Evolutionary conservation across 768 basidiomycete genomes (phyloP), one percentile per base, ranked within the genome.

Genomic region (Pleurotus pulmonarius): DNA sequence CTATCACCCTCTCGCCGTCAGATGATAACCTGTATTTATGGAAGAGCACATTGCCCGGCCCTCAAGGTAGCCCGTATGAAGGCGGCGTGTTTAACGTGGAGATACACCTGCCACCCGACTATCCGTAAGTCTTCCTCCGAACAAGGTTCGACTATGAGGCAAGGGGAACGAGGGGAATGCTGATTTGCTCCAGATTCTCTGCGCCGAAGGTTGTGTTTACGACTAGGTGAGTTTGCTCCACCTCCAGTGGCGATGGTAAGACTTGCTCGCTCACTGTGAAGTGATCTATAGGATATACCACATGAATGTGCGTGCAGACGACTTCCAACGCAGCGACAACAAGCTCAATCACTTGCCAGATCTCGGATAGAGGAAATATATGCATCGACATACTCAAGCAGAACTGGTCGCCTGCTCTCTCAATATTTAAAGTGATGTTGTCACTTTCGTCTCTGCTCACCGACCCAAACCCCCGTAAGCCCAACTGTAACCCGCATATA

Each of bases 401-500:
- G 65, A 90, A 92, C 64, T 98, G 94, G 94, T 94, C 92, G 1
- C 94, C 94, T 5, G 94, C 94, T 2, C 72, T 98, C 18, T 95
- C 93, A 2, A 76, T 98, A 47, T 94, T 91, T 79, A 97, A 98
- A 75, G 90, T 96, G 65, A 87, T 98, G 71, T 83, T 98, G 16
- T 95, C 93, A 24, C 80, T 98, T 3, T 95, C 93, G 0, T 95
- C 93, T 0, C 82, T 98, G 9, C 77, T 98, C 49, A 94, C 93
- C 9, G 94, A 97, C 63, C 94, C 94, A 0, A 98, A 98, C 73
- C 94, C 94, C 1, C 81, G 92, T 93, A 67, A 58, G 90, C 77
- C 37, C 56, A 20, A 16, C 20, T 58, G 25, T 15, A 12, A 13
- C 12, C 46, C 22, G 6, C 40, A 16, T 29, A 9, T 38, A 29